Conservation (phyloP, 208 protist species). For the Balamuthia mandrillaris region DNA sequence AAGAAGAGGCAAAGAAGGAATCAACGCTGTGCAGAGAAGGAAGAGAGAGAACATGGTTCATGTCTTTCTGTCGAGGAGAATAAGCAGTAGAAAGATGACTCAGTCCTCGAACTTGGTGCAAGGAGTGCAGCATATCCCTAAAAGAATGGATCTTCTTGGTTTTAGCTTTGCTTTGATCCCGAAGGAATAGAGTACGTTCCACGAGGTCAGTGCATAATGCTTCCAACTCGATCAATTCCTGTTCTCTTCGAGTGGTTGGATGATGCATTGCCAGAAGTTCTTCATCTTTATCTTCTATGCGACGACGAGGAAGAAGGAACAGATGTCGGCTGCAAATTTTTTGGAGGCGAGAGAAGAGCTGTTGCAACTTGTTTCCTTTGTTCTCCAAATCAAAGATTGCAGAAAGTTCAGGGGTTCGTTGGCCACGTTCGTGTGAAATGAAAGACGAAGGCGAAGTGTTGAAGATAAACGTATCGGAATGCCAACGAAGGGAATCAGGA, state of each 20-base stretch:
- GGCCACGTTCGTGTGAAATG: no score
- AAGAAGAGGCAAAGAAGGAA: background rate
- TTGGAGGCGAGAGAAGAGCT: no score
- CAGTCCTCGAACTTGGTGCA: background rate
- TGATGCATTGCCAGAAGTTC: no score
- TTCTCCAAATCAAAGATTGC: no score
- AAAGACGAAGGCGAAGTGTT: no score
- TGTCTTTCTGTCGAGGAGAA: background rate
- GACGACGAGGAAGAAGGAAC: no score
- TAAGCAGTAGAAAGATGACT: conserved; percentile 22
- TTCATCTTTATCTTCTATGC: no score
- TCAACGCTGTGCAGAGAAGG: conserved; percentile 4
- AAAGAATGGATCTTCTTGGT: conserved; percentile 36
- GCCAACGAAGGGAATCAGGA: no score
- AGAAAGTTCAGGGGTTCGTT: no score
- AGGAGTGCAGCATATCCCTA: conserved; percentile 4
- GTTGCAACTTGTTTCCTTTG: no score
- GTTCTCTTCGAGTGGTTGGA: background rate
- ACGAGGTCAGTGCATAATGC: background rate
- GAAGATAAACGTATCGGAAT: no score
- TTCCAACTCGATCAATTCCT: background rate
- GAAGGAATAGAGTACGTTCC: background rate
- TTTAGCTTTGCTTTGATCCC: background rate
- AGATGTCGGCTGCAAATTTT: no score
- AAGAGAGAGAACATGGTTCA: conserved; percentile 11